Percentiles rank a stretch among this genome's conserved stretches.
These are phyloP conservation scores for Epithele typhae DNA, from an alignment of 768 basidiomycete species.

Conservation along the genomic window DNA sequence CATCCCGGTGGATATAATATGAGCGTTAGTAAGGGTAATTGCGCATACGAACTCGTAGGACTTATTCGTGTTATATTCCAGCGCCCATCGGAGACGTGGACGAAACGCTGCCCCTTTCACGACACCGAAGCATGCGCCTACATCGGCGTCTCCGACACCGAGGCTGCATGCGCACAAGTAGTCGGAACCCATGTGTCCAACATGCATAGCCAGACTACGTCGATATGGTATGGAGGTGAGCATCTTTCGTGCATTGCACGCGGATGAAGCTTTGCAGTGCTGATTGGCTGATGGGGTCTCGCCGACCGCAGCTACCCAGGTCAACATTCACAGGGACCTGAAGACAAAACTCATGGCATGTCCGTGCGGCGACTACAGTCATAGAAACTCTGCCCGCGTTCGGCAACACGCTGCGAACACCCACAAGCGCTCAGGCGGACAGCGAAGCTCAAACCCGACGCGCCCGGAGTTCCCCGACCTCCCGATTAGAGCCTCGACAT, in stretches of 20 bases:
- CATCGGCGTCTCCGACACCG: background rate
- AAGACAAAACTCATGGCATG: slow-evolving; percentile 3
- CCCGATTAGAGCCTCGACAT: too few relatives aligned
- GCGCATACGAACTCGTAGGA: background rate
- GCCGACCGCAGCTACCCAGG: background rate
- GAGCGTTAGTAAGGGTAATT: background rate
- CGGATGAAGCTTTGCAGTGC: too few relatives aligned
- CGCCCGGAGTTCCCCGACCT: too few relatives aligned
- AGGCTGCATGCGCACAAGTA: background rate
- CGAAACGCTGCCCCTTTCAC: background rate
- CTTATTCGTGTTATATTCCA: background rate
- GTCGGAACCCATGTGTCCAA: background rate
- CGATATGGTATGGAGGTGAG: background rate
- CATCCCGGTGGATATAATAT: background rate
- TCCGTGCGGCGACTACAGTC: slow-evolving; percentile 1
- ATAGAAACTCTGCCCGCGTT: background rate
- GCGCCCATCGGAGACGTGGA: background rate
- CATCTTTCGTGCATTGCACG: background rate
- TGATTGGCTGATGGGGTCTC: too few relatives aligned
- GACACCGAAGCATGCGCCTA: background rate
- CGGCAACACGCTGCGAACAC: background rate
- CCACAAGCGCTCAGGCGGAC: too few relatives aligned
- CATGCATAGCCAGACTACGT: background rate
- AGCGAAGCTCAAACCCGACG: too few relatives aligned
- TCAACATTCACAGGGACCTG: slow-evolving; percentile 2